Evolutionary conservation across 345 rosid genomes (phyloP), one percentile per base, ranked within the genome.

Genomic region (Moricandia arvensis): DNA sequence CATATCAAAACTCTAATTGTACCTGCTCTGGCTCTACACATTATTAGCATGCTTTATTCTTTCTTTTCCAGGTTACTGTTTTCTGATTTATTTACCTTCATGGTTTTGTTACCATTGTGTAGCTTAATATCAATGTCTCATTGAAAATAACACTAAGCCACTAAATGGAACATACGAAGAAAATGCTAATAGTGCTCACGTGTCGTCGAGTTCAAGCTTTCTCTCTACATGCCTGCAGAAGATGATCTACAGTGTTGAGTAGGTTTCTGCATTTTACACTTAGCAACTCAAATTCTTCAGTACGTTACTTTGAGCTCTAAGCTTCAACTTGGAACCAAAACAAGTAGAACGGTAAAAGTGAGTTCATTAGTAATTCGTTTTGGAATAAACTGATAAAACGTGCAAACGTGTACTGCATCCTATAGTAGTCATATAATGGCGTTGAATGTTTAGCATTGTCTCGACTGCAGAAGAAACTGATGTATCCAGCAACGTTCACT

Each of bases 331-430:
- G 66, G 26, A n/a, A 55, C 18, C 24, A 34, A 12, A 35, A 69
- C 18, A 30, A 31, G 51, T 34, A 54, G 51, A 49, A 54, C 35
- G n/a, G n/a, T n/a, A n/a, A n/a, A n/a, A n/a, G n/a, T n/a, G n/a
- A n/a, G n/a, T n/a, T n/a, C n/a, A n/a, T n/a, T n/a, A n/a, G n/a
- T n/a, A n/a, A n/a, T n/a, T n/a, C n/a, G n/a, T n/a, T n/a, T n/a
- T n/a, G n/a, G n/a, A 61, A 47, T 59, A 13, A 60, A 71, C 49
- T 61, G 60, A 31, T 45, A 47, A 30, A 45, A 4, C 24, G n/a
- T 30, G 68, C 26, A n/a, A 47, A 72, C 16, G 34, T 47, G 68
- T 62, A 47, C 11, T 29, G 37, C 53, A 3, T n/a, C 73, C 49
- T n/a, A 72, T 21, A 35, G 54, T 43, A 43, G 17, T 45, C 27